Evolutionary conservation across 768 basidiomycete genomes (phyloP).

Genomic region (Tylopilus subfusipes): DNA sequence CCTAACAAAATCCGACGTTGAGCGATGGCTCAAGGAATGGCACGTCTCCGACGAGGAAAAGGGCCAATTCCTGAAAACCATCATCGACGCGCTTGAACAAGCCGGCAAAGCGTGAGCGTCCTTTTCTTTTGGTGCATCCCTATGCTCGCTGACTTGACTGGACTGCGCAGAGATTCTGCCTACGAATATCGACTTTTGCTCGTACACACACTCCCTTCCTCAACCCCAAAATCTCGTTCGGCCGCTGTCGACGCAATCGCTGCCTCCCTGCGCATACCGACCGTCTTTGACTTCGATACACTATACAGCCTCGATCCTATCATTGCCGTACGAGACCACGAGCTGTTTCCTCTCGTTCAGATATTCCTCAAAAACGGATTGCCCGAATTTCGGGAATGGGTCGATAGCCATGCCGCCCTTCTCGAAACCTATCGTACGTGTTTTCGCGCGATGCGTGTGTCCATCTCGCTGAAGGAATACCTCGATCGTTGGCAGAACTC

Average conservation of each 20-base stretch:
- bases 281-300: constrained; percentile 76
- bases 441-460: background rate
- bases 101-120: constrained; percentile 58
- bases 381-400: constrained; percentile 61
- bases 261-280: constrained; percentile 60
- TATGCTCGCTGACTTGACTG: background rate
- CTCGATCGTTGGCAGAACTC: constrained; percentile 40
- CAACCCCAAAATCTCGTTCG: constrained; percentile 46
- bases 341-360: constrained; percentile 70
- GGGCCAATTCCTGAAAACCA: constrained; percentile 57
- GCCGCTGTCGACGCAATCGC: constrained; percentile 62
- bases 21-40: constrained; percentile 80
- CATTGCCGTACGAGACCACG: constrained; percentile 60
- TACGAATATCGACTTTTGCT: constrained; percentile 66
- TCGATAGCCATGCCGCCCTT: constrained; percentile 41
- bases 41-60: constrained; percentile 59
- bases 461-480: background rate
- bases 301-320: constrained; percentile 75
- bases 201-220: constrained; percentile 55
- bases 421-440: constrained; percentile 58
- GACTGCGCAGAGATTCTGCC: constrained; percentile 44
- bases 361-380: constrained; percentile 69
- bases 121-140: background rate
- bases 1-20: constrained; percentile 57
- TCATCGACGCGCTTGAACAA: constrained; percentile 58